phyloP scores from a whole-genome alignment of 1,284 basidiomycete species.

The Trametes hirsuta region DNA sequence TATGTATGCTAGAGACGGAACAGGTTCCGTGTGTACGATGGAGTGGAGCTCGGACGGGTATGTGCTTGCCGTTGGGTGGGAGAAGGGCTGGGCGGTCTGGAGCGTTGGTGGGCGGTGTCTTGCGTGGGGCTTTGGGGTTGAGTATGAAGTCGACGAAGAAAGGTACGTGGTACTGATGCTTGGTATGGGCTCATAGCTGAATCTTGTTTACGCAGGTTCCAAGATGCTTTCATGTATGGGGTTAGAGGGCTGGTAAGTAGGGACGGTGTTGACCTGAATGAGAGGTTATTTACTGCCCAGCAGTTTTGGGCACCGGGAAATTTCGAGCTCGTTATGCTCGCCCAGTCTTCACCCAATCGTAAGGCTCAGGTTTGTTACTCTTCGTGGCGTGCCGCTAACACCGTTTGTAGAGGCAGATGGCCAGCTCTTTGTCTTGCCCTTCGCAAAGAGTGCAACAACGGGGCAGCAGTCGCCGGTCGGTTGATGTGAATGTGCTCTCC shows the following conservation, averaged over 20 bases:
- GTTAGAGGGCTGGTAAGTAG: constrained; percentile 61
- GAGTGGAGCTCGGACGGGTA: constrained; percentile 97
- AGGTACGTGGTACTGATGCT: constrained; percentile 41
- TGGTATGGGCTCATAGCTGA: neutral
- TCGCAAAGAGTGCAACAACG: constrained; percentile 94
- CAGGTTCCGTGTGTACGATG: constrained; percentile 77
- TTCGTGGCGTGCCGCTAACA: neutral
- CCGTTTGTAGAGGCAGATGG: constrained; percentile 52
- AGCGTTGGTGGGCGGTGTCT: constrained; percentile 90
- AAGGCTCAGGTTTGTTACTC: constrained; percentile 21
- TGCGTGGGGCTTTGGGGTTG: constrained; percentile 73
- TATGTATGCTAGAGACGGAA: constrained; percentile 54
- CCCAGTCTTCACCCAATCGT: constrained; percentile 54
- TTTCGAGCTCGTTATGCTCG: constrained; percentile 80
- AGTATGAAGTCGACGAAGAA: constrained; percentile 62
- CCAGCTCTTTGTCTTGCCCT: constrained; percentile 86
- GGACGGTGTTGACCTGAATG: too few species aligned
- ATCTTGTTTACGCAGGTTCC: constrained; percentile 51
- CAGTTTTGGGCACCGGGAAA: constrained; percentile 94
- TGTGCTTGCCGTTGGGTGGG: constrained; percentile 95
- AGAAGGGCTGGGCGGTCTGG: constrained; percentile 89
- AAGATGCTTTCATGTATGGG: constrained; percentile 88
- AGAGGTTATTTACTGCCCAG: neutral
- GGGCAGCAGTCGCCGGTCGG: constrained; percentile 88
- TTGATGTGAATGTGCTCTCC: neutral